Evolutionary conservation across 768 basidiomycete genomes (phyloP).

Genomic region (Suillus hirtellus): DNA sequence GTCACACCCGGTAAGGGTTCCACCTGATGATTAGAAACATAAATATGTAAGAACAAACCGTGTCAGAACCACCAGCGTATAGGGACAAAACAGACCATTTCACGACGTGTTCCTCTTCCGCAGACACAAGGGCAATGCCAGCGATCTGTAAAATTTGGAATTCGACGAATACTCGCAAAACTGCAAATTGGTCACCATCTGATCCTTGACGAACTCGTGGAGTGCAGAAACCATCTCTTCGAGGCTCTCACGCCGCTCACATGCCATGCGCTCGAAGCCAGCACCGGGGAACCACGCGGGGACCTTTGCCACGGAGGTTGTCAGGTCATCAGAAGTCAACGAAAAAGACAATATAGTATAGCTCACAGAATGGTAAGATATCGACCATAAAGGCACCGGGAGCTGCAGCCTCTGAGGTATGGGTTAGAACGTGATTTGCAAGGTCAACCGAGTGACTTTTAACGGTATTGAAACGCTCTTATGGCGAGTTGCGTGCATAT

Average conservation of each 20-base stretch:
- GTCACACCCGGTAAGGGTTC: not conserved
- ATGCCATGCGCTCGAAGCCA: not conserved
- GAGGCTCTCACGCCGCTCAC: not conserved
- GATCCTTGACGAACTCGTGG: not conserved
- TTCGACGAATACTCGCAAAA: not conserved
- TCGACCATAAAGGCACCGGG: conserved; percentile 54
- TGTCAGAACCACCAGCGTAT: not conserved
- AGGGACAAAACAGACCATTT: not conserved
- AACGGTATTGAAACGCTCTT: too few relatives aligned
- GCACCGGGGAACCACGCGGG: not conserved
- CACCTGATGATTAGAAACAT: not conserved
- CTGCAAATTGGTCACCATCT: not conserved
- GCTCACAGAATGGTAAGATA: conserved; percentile 43
- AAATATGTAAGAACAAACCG: not conserved
- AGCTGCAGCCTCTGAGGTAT: conserved; percentile 48
- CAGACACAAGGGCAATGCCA: not conserved
- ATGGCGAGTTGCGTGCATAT: too few relatives aligned
- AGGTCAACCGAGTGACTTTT: conserved; percentile 34
- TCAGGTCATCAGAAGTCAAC: too few relatives aligned
- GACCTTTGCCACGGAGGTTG: too few relatives aligned
- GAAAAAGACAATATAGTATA: too few relatives aligned
- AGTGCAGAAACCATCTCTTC: not conserved
- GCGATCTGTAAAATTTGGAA: not conserved
- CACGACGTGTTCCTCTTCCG: not conserved
- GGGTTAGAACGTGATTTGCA: conserved; percentile 49